These are phyloP conservation scores for Russula earlei DNA, from an alignment of 768 basidiomycete genomes.

Conservation along the genomic window DNA sequence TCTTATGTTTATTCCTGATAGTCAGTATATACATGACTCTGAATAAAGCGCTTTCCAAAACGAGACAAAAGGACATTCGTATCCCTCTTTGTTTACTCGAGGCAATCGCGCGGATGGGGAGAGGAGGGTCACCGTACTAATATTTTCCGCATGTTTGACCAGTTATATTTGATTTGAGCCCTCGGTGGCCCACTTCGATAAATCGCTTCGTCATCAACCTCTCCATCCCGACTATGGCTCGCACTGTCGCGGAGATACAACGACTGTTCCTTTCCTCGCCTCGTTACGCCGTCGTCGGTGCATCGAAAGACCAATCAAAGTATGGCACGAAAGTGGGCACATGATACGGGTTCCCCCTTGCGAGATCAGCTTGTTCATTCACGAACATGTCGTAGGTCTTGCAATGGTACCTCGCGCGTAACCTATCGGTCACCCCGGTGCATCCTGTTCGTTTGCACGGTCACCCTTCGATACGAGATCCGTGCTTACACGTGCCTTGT, in stretches of 20 bases:
- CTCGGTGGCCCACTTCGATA: neutral
- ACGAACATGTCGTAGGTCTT: constrained; percentile 43
- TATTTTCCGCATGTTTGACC: neutral
- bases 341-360: neutral
- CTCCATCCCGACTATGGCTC: neutral
- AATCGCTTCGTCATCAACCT: neutral
- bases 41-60: too few species aligned
- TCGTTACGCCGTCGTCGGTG: constrained; percentile 71
- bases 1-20: too few species aligned
- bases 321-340: constrained; percentile 60
- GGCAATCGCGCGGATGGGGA: neutral
- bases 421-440: constrained; percentile 56
- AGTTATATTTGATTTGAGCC: neutral
- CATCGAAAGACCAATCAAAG: constrained; percentile 70
- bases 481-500: neutral
- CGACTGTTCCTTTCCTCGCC: constrained; percentile 50
- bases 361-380: neutral
- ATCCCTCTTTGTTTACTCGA: neutral
- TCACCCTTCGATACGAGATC: neutral
- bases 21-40: too few species aligned
- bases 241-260: constrained; percentile 35
- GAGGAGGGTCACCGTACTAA: neutral
- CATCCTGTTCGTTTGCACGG: constrained; percentile 47
- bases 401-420: constrained; percentile 62
- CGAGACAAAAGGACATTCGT: too few species aligned